Evolutionary conservation across 176 grass and related monocot genomes (phyloP).

Genomic region (Bolboschoenus planiculmis): DNA sequence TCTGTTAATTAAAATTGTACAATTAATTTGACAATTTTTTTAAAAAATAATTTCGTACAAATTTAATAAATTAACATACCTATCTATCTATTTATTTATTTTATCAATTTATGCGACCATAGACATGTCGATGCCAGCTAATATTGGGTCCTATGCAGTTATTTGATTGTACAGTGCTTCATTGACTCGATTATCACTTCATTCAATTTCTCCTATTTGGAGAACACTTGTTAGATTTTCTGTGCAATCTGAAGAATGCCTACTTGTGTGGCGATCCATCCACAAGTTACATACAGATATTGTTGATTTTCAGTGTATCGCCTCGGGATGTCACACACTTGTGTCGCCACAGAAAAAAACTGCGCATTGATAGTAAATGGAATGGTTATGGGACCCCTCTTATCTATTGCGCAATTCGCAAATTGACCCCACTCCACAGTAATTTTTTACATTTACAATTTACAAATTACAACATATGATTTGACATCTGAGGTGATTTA

Average conservation of each 20-base stretch:
- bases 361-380: background rate
- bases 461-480: background rate
- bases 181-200: background rate
- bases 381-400: background rate
- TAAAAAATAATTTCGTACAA: too few species aligned
- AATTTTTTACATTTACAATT: too few species aligned
- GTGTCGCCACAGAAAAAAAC: background rate
- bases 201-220: background rate
- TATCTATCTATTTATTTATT: too few species aligned
- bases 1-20: too few species aligned
- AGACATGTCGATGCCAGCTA: background rate
- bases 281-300: too few species aligned
- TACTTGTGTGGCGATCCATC: background rate
- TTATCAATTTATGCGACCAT: background rate
- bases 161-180: background rate
- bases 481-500: background rate
- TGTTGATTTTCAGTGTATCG: too few species aligned
- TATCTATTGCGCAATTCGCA: background rate
- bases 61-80: too few species aligned
- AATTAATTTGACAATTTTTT: too few species aligned
- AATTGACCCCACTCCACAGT: background rate
- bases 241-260: background rate
- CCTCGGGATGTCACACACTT: too few species aligned
- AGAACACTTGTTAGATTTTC: background rate
- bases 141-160: background rate